These are phyloP conservation scores for Penicillium sp. DNA, from an alignment of 2,329 filamentous ascomycete genomes.

Conservation along the genomic window DNA sequence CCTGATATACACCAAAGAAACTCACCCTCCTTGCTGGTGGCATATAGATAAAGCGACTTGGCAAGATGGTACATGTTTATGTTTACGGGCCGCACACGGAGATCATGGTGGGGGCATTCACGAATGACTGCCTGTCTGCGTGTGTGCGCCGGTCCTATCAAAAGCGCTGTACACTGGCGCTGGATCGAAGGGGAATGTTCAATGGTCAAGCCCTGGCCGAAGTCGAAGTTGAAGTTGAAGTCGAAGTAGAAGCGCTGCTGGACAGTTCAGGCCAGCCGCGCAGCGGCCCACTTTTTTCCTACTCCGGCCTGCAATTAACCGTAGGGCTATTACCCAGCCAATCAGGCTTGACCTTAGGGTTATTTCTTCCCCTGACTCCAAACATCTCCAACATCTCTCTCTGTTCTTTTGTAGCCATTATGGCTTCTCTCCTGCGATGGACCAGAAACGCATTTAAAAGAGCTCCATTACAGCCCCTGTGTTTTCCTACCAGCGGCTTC, in stretches of 20 bases:
- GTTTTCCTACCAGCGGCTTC: not conserved
- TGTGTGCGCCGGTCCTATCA: not conserved
- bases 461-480: not conserved
- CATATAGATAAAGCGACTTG: slow-evolving; percentile 90
- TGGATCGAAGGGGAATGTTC: no score
- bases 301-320: not conserved
- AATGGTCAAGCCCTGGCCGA: not conserved
- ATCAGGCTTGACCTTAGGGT: not conserved
- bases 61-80: slow-evolving; percentile 84
- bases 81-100: slow-evolving; percentile 11
- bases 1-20: slow-evolving; percentile 3
- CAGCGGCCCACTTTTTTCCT: not conserved
- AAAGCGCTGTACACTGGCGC: not conserved
- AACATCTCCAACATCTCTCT: no score
- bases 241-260: no score
- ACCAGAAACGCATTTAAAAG: not conserved
- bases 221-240: no score
- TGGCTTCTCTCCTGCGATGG: not conserved
- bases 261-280: no score
- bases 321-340: not conserved
- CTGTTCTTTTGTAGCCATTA: not conserved
- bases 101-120: slow-evolving; percentile 12
- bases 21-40: slow-evolving; percentile 91
- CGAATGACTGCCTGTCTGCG: not conserved
- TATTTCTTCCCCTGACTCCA: not conserved